phyloP scores from a whole-genome alignment of 495 filamentous ascomycete genomes.

The Choiromyces venosus region DNA sequence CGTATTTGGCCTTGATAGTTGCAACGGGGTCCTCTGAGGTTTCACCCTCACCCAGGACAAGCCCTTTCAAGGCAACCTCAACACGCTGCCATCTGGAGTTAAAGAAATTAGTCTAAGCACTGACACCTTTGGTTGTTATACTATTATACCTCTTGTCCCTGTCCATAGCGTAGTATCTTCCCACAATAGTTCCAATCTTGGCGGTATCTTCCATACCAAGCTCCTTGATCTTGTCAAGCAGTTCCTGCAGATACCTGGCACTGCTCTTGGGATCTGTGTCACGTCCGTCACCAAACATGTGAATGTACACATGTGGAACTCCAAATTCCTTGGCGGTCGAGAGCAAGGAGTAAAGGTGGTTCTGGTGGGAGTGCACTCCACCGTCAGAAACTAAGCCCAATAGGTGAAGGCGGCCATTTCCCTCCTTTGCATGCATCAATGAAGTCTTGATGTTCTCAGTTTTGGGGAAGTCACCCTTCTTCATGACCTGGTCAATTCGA shows the following conservation, averaged over 20 bases:
- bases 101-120: neutral
- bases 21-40: constrained; percentile 74
- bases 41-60: constrained; percentile 81
- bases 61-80: constrained; percentile 78
- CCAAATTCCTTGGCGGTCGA: constrained; percentile 80
- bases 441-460: constrained; percentile 71
- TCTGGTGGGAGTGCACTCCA: constrained; percentile 93
- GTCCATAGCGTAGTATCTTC: constrained; percentile 98
- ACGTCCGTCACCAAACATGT: constrained; percentile 97
- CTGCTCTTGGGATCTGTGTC: constrained; percentile 95
- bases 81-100: constrained; percentile 77
- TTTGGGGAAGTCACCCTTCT: constrained; percentile 74
- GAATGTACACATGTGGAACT: constrained; percentile 88
- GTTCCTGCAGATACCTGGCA: constrained; percentile 74
- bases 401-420: constrained; percentile 86
- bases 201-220: constrained; percentile 65
- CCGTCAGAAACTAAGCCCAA: constrained; percentile 87
- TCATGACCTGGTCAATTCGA: constrained; percentile 90
- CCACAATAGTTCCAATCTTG: constrained; percentile 80
- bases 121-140: neutral
- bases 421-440: constrained; percentile 74
- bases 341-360: constrained; percentile 80
- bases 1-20: constrained; percentile 82
- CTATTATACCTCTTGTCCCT: constrained; percentile 66
- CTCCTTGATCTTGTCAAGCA: constrained; percentile 71